A percentile compares a stretch with the other conserved stretches of the same genome.
These are phyloP conservation scores for Aspergillus fischeri DNA, from an alignment of 2,329 filamentous ascomycete species.

Conservation along the genomic window DNA sequence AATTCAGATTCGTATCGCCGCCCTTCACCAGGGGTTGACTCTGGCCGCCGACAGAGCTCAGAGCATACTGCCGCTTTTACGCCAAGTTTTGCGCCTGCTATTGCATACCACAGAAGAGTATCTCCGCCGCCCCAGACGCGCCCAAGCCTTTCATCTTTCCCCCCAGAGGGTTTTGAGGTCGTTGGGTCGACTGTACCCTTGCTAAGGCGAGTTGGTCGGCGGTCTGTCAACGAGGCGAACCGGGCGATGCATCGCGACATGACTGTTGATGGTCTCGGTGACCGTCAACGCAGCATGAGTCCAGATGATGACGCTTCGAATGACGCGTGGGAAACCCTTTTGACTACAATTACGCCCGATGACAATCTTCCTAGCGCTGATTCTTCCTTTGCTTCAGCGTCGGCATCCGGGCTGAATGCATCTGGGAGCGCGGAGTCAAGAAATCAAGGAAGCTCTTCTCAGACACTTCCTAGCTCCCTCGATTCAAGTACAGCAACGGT, in stretches of 20 bases:
- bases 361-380: slow-evolving; percentile 73
- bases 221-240: slow-evolving; percentile 23
- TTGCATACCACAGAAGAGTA: slow-evolving; percentile 24
- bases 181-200: slow-evolving; percentile 22
- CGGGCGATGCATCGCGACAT: slow-evolving; percentile 16
- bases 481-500: slow-evolving; percentile 17
- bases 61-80: slow-evolving; percentile 31
- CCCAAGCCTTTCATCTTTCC: slow-evolving; percentile 20
- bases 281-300: slow-evolving; percentile 78
- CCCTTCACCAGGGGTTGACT: slow-evolving; percentile 17
- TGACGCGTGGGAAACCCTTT: slow-evolving; percentile 72
- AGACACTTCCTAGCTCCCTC: slow-evolving; percentile 33
- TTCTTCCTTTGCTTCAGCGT: slow-evolving; percentile 71
- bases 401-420: slow-evolving; percentile 25
- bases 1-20: slow-evolving; percentile 24
- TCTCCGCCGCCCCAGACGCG: slow-evolving; percentile 17
- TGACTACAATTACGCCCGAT: slow-evolving; percentile 76
- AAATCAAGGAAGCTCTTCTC: slow-evolving; percentile 41
- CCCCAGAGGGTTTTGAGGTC: slow-evolving; percentile 17
- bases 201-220: slow-evolving; percentile 33
- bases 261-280: slow-evolving; percentile 68
- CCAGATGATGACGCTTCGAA: slow-evolving; percentile 52
- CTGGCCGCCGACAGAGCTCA: slow-evolving; percentile 11
- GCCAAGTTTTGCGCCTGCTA: slow-evolving; percentile 44
- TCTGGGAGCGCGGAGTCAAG: slow-evolving; percentile 26